These are phyloP conservation scores for Sordariomycetes sp. DNA, from an alignment of 2,329 filamentous ascomycete species.

Conservation along the genomic window DNA sequence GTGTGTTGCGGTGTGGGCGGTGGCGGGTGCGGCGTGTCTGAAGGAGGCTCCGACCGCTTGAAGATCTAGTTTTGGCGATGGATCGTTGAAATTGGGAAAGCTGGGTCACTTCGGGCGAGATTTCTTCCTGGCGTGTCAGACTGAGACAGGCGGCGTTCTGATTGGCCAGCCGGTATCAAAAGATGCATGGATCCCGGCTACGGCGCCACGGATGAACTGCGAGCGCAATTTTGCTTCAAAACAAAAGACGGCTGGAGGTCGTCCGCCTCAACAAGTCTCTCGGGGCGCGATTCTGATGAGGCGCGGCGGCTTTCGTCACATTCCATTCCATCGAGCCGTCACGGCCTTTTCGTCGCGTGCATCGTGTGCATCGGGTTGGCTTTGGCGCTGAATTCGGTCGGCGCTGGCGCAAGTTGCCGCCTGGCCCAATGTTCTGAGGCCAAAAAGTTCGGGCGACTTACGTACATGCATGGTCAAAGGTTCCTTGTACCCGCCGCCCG, in stretches of 20 bases:
- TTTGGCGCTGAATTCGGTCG: not conserved
- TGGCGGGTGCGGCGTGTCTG: not conserved
- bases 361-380: not conserved
- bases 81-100: slow-evolving; percentile 3
- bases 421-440: not conserved
- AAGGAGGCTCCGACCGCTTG: not conserved
- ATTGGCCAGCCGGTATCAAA: not conserved
- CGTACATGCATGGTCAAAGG: not conserved
- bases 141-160: not conserved
- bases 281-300: not conserved
- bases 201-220: not conserved
- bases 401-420: not conserved
- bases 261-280: no score
- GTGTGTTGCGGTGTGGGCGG: not conserved
- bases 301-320: not conserved
- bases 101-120: slow-evolving; percentile 1
- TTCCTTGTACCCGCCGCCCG: not conserved
- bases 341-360: not conserved
- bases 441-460: not conserved
- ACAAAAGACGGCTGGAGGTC: not conserved
- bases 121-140: slow-evolving; percentile 4
- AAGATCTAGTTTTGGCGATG: not conserved
- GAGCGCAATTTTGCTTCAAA: slow-evolving; percentile 2
- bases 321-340: not conserved
- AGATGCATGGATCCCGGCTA: not conserved